Percentiles rank a stretch among this genome's conserved stretches.
These are phyloP conservation scores for Neurospora crassa DNA, from an alignment of 2,329 filamentous ascomycete species.

Conservation along the genomic window DNA sequence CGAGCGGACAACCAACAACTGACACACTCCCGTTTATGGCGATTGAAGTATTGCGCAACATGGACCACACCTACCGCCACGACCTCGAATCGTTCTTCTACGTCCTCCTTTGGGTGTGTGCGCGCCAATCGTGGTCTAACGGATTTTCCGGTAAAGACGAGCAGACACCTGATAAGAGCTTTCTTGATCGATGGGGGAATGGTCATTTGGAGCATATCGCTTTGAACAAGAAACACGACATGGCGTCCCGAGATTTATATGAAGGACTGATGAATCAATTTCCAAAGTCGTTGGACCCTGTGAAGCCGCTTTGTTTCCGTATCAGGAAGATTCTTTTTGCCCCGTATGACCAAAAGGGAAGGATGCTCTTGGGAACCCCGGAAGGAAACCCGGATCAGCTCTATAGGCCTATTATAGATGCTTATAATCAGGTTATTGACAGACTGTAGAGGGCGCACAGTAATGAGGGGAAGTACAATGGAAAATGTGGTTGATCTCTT, in stretches of 20 bases:
- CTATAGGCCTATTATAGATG: not conserved
- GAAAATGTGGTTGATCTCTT: not conserved
- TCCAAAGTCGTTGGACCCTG: conserved; percentile 5
- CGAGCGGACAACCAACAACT: not conserved
- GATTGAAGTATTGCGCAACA: conserved; percentile 21
- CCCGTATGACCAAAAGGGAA: not conserved
- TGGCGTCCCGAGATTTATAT: not conserved
- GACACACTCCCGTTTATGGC: not conserved
- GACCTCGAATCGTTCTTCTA: conserved; percentile 13
- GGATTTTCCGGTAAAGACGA: not conserved
- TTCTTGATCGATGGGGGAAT: not conserved
- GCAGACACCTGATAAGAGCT: not conserved
- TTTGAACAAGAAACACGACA: not conserved
- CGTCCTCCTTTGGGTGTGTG: not conserved
- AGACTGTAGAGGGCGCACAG: not conserved
- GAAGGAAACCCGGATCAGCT: not conserved
- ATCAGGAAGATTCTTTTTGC: conserved; percentile 5
- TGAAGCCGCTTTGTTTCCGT: conserved; percentile 9
- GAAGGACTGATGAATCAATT: conserved; percentile 8
- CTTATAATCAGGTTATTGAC: not conserved
- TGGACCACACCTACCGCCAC: conserved; percentile 22
- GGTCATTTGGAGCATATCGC: not conserved
- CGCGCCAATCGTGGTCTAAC: not conserved
- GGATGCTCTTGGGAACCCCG: not conserved
- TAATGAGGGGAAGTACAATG: not conserved